Evolutionary conservation across 2,329 filamentous ascomycete genomes (phyloP).

Genomic region (Sporothrix phasma): DNA sequence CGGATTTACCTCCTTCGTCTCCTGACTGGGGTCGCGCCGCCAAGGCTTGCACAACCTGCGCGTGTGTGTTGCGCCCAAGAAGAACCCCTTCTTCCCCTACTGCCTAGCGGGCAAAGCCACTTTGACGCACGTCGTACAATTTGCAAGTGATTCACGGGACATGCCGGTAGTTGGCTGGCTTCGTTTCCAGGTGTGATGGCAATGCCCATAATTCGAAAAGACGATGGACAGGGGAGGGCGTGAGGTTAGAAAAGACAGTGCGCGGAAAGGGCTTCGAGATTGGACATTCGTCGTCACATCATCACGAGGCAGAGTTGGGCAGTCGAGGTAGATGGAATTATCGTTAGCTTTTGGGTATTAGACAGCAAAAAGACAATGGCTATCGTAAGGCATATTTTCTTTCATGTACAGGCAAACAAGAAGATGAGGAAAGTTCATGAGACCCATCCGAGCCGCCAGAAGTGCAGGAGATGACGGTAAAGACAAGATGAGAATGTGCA

Average conservation of each 20-base stretch:
- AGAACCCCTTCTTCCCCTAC: neutral
- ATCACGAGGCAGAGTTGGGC: neutral
- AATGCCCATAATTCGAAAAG: neutral
- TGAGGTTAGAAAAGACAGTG: neutral
- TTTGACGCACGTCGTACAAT: no score
- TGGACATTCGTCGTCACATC: neutral
- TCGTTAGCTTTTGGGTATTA: neutral
- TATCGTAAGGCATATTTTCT: neutral
- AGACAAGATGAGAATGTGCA: neutral
- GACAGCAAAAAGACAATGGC: neutral
- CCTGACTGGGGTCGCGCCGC: neutral
- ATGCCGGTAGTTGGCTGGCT: neutral
- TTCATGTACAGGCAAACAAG: neutral
- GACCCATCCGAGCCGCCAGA: neutral
- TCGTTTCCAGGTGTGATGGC: neutral
- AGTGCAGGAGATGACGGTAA: neutral
- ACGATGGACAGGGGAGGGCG: neutral
- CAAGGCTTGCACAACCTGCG: neutral
- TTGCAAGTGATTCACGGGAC: neutral
- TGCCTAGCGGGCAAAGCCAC: neutral
- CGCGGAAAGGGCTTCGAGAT: neutral
- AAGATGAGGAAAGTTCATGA: neutral
- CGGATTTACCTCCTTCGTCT: neutral
- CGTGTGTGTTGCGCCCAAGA: neutral
- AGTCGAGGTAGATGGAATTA: neutral